Evolutionary conservation across 1,139 yeast genomes (phyloP).

Genomic region (Geotrichum restrictum): DNA sequence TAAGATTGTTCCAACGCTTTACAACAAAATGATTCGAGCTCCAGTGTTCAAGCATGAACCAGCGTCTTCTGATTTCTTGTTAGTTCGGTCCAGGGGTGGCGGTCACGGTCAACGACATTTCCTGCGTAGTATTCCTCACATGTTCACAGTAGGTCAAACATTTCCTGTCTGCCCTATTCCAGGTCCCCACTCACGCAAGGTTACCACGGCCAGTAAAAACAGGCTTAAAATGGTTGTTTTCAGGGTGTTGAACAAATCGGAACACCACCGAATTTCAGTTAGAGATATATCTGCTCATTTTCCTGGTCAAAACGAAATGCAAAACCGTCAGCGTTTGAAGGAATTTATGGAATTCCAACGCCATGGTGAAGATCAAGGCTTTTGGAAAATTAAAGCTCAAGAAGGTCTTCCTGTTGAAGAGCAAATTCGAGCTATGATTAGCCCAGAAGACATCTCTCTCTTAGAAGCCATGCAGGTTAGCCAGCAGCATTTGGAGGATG

Average conservation of each 20-base stretch:
- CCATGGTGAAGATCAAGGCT: constrained; percentile 94
- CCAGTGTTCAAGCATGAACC: constrained; percentile 88
- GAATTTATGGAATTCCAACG: constrained; percentile 98
- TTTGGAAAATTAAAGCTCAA: constrained; percentile 81
- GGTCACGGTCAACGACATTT: constrained; percentile 51
- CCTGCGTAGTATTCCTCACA: constrained; percentile 62
- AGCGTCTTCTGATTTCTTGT: constrained; percentile 71
- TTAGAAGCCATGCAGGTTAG: constrained; percentile 93
- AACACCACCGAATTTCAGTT: constrained; percentile 72
- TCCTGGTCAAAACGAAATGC: constrained; percentile 97
- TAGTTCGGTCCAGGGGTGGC: constrained; percentile 77
- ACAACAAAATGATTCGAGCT: constrained; percentile 87
- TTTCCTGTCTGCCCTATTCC: constrained; percentile 95
- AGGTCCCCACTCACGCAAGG: constrained; percentile 96
- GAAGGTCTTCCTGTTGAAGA: constrained; percentile 78
- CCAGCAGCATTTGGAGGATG: constrained; percentile 76
- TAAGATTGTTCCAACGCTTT: constrained; percentile 85
- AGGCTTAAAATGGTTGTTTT: constrained; percentile 90
- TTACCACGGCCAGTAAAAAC: constrained; percentile 90
- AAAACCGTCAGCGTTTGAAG: constrained; percentile 87
- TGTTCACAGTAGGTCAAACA: constrained; percentile 87
- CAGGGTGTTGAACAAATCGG: constrained; percentile 74
- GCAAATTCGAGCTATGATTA: constrained; percentile 74
- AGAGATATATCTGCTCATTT: constrained; percentile 88
- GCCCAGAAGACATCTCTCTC: constrained; percentile 87